Percentiles rank a stretch among this genome's conserved stretches.
These are phyloP conservation scores for Cyclotella baltica DNA, from an alignment of 108 stramenopile genomes.

Conservation along the genomic window DNA sequence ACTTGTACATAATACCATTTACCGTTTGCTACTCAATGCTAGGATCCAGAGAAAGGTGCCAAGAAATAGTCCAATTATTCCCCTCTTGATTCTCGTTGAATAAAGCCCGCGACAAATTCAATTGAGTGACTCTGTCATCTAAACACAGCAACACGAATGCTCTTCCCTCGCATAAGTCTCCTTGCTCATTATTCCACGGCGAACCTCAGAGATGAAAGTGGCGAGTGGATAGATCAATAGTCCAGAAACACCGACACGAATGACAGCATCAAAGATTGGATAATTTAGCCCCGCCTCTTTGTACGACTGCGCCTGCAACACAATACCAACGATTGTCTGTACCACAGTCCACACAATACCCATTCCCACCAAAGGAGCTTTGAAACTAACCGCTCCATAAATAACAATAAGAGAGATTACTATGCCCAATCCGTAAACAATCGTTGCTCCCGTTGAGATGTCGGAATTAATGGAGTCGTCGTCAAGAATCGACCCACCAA, in stretches of 20 bases:
- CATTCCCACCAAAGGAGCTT: not conserved
- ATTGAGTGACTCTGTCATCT: not conserved
- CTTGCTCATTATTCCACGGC: not conserved
- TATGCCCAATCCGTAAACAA: constrained; percentile 5
- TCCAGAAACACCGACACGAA: not conserved
- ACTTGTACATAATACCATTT: not conserved
- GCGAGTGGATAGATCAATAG: constrained; percentile 1
- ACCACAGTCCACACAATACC: constrained; percentile 7
- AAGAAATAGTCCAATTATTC: too few relatives aligned
- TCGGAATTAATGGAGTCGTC: not conserved
- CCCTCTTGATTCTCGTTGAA: too few relatives aligned
- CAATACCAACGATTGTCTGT: not conserved
- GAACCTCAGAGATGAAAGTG: not conserved
- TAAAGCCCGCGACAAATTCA: too few relatives aligned
- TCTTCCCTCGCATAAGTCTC: not conserved
- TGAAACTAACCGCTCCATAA: constrained; percentile 2
- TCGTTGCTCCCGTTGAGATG: not conserved
- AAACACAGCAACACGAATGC: constrained; percentile 7
- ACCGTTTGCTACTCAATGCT: not conserved
- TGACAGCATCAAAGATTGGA: constrained; percentile 1
- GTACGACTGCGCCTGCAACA: not conserved
- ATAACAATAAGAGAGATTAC: not conserved
- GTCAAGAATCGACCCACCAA: not conserved
- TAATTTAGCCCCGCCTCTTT: not conserved
- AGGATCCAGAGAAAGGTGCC: too few relatives aligned